Evolutionary conservation across 768 basidiomycete genomes (phyloP).

Genomic region (Leucosporidium yakuticum): DNA sequence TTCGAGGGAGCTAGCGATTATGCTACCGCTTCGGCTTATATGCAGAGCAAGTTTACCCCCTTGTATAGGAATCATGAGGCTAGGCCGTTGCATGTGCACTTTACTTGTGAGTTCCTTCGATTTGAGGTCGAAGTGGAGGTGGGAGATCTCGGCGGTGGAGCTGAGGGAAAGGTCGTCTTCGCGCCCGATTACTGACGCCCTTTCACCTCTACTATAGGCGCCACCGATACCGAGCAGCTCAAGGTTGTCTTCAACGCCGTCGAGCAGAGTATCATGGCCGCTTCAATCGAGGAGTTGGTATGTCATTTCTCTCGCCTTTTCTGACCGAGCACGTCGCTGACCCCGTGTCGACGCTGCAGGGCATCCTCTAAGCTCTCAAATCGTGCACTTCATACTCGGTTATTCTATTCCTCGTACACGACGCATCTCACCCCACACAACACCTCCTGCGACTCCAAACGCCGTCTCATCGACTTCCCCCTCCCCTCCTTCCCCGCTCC

Average conservation of each 20-base stretch:
- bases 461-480: too few species aligned
- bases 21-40: constrained; percentile 77
- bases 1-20: constrained; percentile 75
- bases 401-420: too few species aligned
- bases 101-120: constrained; percentile 33
- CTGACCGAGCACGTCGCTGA: too few species aligned
- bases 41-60: constrained; percentile 72
- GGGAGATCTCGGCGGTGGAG: too few species aligned
- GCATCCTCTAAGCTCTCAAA: too few species aligned
- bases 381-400: too few species aligned
- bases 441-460: too few species aligned
- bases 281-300: constrained; percentile 29
- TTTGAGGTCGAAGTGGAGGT: constrained; percentile 3
- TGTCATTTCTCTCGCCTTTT: neutral
- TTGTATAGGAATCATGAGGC: constrained; percentile 72
- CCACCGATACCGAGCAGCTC: constrained; percentile 38
- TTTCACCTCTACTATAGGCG: neutral
- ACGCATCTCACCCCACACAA: too few species aligned
- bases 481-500: too few species aligned
- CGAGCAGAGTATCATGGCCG: constrained; percentile 41
- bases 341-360: too few species aligned
- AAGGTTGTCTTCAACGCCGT: constrained; percentile 41
- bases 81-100: constrained; percentile 36
- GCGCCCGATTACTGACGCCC: neutral
- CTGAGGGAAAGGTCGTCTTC: neutral